A percentile compares a stretch with the other conserved stretches of the same genome.
These are phyloP conservation scores for Ocimum tenuiflorum DNA, from an alignment of 257 asterid species.

Conservation along the genomic window DNA sequence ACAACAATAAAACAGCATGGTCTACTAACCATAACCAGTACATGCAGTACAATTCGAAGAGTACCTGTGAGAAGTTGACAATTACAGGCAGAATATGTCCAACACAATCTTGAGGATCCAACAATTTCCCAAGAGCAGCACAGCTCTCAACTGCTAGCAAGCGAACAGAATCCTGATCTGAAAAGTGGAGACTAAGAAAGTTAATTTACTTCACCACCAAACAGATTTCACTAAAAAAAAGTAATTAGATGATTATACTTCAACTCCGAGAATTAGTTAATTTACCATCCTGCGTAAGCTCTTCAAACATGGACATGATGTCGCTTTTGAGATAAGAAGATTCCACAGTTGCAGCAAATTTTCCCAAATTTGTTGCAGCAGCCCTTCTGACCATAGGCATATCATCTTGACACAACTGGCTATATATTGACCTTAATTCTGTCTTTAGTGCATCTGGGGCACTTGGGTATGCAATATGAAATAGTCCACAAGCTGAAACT, in stretches of 20 bases:
- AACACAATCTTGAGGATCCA: constrained; percentile 89
- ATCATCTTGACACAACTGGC: constrained; percentile 85
- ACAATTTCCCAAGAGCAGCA: constrained; percentile 79
- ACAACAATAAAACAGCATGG: background rate
- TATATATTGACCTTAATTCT: constrained; percentile 69
- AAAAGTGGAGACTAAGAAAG: constrained; percentile 8
- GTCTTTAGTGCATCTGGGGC: constrained; percentile 70
- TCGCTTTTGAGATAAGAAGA: constrained; percentile 37
- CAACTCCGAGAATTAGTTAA: constrained; percentile 26
- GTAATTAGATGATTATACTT: background rate
- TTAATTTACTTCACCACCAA: constrained; percentile 13
- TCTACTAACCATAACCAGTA: constrained; percentile 1
- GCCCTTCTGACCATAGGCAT: constrained; percentile 98
- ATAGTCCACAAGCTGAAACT: constrained; percentile 89
- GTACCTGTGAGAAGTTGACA: constrained; percentile 91
- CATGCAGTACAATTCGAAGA: background rate
- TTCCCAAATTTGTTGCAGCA: constrained; percentile 65
- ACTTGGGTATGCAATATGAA: constrained; percentile 84
- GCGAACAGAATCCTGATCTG: constrained; percentile 97
- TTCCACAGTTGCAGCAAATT: constrained; percentile 49
- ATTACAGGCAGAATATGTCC: constrained; percentile 87
- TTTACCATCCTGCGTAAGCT: constrained; percentile 69
- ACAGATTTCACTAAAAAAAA: background rate
- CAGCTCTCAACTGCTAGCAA: constrained; percentile 92
- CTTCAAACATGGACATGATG: constrained; percentile 61